A percentile compares a stretch with the other conserved stretches of the same genome.
Evolutionary conservation across 2,329 filamentous ascomycete genomes (phyloP).

Genomic region (Ophiognomonia clavigignenti-juglandacearum): DNA sequence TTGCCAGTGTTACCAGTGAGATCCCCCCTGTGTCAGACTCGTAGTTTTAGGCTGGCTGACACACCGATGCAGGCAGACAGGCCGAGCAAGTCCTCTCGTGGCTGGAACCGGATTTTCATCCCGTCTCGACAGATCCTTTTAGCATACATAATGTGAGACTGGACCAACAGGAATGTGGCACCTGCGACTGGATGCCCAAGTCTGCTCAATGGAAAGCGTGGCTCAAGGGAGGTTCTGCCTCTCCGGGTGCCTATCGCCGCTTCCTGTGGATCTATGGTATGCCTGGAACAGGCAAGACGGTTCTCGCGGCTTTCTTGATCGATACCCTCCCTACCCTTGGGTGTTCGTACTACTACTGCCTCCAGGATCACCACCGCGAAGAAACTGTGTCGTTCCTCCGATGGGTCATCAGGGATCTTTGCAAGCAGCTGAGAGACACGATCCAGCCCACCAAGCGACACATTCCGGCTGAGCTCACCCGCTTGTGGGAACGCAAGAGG

Average conservation of each 20-base stretch:
- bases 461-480: not conserved
- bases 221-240: not conserved
- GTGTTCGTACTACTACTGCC: conserved; percentile 5
- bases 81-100: not conserved
- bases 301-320: conserved; percentile 5
- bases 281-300: conserved; percentile 2
- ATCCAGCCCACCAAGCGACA: not conserved
- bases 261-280: conserved; percentile 10
- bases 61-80: not conserved
- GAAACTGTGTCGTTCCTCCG: conserved; percentile 1
- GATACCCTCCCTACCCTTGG: not conserved
- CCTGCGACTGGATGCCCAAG: conserved; percentile 3
- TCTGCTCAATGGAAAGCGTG: not conserved
- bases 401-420: conserved; percentile 5
- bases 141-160: not conserved
- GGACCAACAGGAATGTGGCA: not conserved
- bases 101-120: conserved; percentile 1
- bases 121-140: not conserved
- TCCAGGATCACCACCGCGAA: not conserved
- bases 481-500: not conserved
- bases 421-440: not conserved
- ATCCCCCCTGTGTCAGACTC: not conserved
- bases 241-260: not conserved
- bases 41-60: not conserved
- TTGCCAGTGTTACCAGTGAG: no score